phyloP scores from a whole-genome alignment of 176 grass and related monocot genomes.

The Bonia amplexicaulis region DNA sequence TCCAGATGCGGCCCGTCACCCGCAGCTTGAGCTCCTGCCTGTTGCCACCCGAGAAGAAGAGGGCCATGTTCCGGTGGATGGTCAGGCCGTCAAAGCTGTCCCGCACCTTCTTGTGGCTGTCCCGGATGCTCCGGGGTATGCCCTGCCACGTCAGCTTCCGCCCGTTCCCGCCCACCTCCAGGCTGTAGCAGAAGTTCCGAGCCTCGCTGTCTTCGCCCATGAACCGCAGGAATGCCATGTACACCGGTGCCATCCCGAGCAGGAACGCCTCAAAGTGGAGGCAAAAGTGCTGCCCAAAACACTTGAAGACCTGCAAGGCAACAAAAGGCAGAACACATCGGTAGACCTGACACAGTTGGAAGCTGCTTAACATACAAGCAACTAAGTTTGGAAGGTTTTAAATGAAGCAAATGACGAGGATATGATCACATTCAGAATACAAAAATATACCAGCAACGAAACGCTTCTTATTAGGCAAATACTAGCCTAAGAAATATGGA shows the following conservation, averaged over 20 bases:
- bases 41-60: conserved; percentile 43
- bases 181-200: conserved; percentile 46
- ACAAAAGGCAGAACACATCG: neutral
- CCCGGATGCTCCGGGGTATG: conserved; percentile 46
- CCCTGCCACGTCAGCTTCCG: conserved; percentile 58
- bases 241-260: conserved; percentile 44
- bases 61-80: conserved; percentile 58
- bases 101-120: conserved; percentile 46
- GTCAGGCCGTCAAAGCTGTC: conserved; percentile 60
- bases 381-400: neutral
- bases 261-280: conserved; percentile 61
- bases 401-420: neutral
- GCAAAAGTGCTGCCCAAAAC: conserved; percentile 54
- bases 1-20: conserved; percentile 54
- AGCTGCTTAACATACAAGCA: neutral
- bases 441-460: neutral
- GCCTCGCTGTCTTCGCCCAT: conserved; percentile 55
- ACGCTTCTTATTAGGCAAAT: neutral
- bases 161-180: conserved; percentile 44
- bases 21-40: conserved; percentile 61
- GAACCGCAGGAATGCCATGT: conserved; percentile 55
- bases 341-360: neutral
- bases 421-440: neutral
- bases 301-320: conserved; percentile 45
- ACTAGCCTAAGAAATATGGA: neutral